phyloP scores from a whole-genome alignment of 495 filamentous ascomycete species.

The Penicillium tannophilum region DNA sequence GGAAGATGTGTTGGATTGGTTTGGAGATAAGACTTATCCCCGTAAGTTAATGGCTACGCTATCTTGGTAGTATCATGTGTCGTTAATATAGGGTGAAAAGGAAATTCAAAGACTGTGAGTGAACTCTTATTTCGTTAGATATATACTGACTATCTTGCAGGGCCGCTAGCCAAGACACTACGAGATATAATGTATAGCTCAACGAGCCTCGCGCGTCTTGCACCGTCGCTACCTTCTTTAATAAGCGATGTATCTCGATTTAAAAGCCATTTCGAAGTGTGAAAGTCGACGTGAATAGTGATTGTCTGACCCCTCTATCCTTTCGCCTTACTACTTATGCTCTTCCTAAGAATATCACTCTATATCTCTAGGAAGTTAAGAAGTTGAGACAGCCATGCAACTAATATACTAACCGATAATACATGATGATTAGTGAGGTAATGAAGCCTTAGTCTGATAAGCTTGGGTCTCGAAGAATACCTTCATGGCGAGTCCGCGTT shows the following conservation, averaged over 20 bases:
- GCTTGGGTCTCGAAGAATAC: background rate
- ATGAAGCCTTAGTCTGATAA: background rate
- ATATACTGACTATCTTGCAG: slow-evolving; percentile 6
- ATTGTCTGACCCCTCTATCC: background rate
- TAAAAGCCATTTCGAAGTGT: background rate
- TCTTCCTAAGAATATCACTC: background rate
- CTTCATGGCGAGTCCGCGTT: background rate
- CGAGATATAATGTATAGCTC: slow-evolving; percentile 1
- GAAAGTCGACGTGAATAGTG: background rate
- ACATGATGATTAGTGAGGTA: background rate
- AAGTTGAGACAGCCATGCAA: background rate
- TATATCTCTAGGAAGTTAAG: background rate
- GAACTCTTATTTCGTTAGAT: background rate
- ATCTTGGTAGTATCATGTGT: background rate
- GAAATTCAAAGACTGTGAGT: background rate
- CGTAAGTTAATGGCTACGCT: background rate
- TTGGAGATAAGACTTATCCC: too few relatives aligned
- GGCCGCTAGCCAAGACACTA: slow-evolving; percentile 2
- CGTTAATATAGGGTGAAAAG: background rate
- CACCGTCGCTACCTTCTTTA: background rate
- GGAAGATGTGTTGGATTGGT: too few relatives aligned
- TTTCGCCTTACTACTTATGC: background rate
- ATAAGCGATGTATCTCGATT: background rate
- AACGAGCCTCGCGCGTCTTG: slow-evolving; percentile 3
- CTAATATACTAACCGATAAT: background rate